Base-by-base conservation (phyloP, 1,284 basidiomycete species). In the Ustilago lituana region DNA sequence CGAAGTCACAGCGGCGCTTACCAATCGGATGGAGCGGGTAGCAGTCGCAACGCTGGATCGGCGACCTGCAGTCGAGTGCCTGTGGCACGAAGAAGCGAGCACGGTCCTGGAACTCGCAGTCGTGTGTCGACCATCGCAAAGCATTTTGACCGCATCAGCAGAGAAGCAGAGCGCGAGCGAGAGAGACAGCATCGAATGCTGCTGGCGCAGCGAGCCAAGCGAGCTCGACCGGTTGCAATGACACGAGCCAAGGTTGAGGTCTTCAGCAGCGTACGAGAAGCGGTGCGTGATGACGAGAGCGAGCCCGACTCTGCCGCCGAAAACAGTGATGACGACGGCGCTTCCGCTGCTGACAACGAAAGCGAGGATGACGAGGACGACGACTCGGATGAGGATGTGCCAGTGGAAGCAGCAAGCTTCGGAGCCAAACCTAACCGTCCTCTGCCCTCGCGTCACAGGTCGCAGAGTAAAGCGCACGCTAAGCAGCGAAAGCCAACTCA, bases 141-240 rank as follows among this genome's bases (percentile, higher is more conserved):
- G 9, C 86, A 87, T 52, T 83, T 83, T 59, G 86, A 87, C 63
- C 76, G 84, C 8, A 80, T 87, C 39, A 84, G 83, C 39, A 83
- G 84, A 22, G 85, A 87, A 57, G 85, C 85, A 2, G 86, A 86
- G 58, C 80, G 84, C 10, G 85, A 86, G 47, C 77, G 85, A 4
- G 73, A 78, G 50, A 36, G 71, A 26, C 84, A 84, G 51, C 84
- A 84, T 51, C 82, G 84, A n/a, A 75, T 85, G 14, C 22, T 72
- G 46, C 46, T 72, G 22, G 63, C 64, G 14, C 69, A 67, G 23
- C 46, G 64, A 0, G 64, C 64, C 10, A 67, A 64, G 44, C 88
- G 92, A 38, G 92, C 93, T n/a, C 89, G 95, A 33, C 95, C 96
- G 2, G 93, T 98, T 8, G 91, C 91, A 7, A 90, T 90, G 29